These are phyloP conservation scores for Starmerella gropengiesseri DNA, from an alignment of 805 yeast species.

Conservation along the genomic window DNA sequence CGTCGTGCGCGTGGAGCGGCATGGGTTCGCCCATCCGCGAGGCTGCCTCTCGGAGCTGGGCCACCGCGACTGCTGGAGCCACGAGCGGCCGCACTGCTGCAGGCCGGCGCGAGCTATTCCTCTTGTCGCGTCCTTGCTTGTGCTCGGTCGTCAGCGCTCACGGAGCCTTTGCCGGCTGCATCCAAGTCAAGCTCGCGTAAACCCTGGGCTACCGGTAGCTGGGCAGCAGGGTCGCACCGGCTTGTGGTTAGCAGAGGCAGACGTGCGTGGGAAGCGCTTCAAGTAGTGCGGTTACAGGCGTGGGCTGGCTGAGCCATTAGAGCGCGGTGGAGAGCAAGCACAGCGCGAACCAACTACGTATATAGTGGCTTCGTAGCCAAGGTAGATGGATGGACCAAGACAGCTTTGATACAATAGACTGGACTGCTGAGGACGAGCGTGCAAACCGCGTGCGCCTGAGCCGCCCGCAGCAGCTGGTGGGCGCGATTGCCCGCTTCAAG, in stretches of 20 bases:
- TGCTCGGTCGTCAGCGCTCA: no score
- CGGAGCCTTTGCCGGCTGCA: no score
- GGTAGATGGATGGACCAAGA: slow-evolving; percentile 5
- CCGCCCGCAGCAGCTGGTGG: slow-evolving; percentile 4
- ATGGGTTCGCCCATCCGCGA: not conserved
- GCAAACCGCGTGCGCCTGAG: slow-evolving; percentile 23
- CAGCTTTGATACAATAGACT: slow-evolving; percentile 39
- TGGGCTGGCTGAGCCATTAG: no score
- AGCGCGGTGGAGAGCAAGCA: no score
- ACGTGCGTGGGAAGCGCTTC: no score
- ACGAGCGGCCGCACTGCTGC: not conserved
- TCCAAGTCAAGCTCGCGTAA: no score
- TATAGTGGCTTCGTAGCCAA: no score
- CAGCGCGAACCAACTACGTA: no score
- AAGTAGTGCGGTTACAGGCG: no score
- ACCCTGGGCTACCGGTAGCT: no score
- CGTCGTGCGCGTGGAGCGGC: not conserved
- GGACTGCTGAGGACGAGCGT: slow-evolving; percentile 47
- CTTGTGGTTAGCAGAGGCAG: no score
- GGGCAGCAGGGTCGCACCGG: no score
- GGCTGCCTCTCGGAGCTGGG: slow-evolving; percentile 6
- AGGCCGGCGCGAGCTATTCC: not conserved
- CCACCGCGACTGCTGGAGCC: not conserved
- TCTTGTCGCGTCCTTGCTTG: slow-evolving; percentile 1
- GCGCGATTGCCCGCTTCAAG: slow-evolving; percentile 1